These are phyloP conservation scores for Pseudogymnoascus verrucosus DNA, from an alignment of 2,329 filamentous ascomycete genomes.

Conservation along the genomic window DNA sequence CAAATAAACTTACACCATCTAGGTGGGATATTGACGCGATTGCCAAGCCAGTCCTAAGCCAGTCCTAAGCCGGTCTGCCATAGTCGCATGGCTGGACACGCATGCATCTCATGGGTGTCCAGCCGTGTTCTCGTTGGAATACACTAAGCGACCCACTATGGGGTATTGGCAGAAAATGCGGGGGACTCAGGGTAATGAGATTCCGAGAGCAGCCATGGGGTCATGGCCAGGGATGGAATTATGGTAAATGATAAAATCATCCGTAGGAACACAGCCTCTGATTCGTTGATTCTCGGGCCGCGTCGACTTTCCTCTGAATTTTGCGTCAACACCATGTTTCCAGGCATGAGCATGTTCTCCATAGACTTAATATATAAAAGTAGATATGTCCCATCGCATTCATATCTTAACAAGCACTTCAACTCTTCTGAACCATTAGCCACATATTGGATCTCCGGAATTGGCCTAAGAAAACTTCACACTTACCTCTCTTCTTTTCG, in stretches of 20 bases:
- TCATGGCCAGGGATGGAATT: no score
- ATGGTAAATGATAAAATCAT: no score
- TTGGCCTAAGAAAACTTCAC: neutral
- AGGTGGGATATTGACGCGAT: neutral
- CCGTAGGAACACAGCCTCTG: neutral
- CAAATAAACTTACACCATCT: neutral
- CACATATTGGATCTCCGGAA: neutral
- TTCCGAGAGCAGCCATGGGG: no score
- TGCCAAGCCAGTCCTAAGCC: neutral
- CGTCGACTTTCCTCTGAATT: neutral
- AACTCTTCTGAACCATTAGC: neutral
- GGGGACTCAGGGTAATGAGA: neutral
- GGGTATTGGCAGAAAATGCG: neutral
- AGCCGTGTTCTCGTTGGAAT: neutral
- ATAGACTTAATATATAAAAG: neutral
- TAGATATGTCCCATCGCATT: neutral
- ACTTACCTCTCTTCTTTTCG: neutral
- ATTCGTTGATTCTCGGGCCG: neutral
- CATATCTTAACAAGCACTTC: neutral
- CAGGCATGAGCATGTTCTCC: neutral
- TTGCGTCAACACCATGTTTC: neutral
- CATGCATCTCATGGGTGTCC: neutral
- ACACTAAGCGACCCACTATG: neutral
- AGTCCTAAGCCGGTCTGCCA: no score
- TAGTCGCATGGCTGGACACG: no score